Conservation (phyloP, 2,329 filamentous ascomycete genomes). For the Fusarium compactum region DNA sequence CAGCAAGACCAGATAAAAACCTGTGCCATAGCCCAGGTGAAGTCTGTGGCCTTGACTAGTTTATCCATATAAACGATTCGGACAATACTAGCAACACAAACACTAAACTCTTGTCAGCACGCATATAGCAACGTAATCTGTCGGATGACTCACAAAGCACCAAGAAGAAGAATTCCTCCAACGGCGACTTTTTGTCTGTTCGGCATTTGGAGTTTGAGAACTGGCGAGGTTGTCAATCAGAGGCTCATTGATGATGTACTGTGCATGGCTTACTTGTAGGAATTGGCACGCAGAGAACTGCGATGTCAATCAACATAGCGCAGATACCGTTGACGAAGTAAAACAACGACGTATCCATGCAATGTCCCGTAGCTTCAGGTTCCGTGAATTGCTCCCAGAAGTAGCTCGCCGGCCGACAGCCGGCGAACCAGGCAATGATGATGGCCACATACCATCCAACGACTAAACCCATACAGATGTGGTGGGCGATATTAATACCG, state of each 20-base stretch:
- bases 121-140: rapidly evolving
- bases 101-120: background rate
- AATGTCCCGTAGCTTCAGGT: background rate
- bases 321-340: slow-evolving; percentile 11
- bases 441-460: slow-evolving; percentile 9
- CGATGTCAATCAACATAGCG: slow-evolving; percentile 9
- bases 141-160: background rate
- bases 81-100: slow-evolving; percentile 4
- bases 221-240: background rate
- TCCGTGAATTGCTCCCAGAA: slow-evolving; percentile 17
- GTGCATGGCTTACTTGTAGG: background rate
- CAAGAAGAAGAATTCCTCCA: slow-evolving; percentile 1
- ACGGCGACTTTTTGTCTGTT: background rate
- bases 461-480: slow-evolving; percentile 4
- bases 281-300: slow-evolving; percentile 1
- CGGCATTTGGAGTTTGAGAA: slow-evolving; percentile 3
- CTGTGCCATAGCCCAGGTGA: slow-evolving; percentile 8
- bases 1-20: slow-evolving; percentile 9
- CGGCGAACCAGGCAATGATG: slow-evolving; percentile 6
- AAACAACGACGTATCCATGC: slow-evolving; percentile 1
- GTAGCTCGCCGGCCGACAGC: slow-evolving; percentile 8
- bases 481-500: background rate
- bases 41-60: background rate
- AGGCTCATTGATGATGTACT: rapidly evolving
- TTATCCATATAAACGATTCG: slow-evolving; percentile 11